Evolutionary conservation across 805 yeast species (phyloP).

Genomic region (Cyberlindnera nakhonratchasimensis): DNA sequence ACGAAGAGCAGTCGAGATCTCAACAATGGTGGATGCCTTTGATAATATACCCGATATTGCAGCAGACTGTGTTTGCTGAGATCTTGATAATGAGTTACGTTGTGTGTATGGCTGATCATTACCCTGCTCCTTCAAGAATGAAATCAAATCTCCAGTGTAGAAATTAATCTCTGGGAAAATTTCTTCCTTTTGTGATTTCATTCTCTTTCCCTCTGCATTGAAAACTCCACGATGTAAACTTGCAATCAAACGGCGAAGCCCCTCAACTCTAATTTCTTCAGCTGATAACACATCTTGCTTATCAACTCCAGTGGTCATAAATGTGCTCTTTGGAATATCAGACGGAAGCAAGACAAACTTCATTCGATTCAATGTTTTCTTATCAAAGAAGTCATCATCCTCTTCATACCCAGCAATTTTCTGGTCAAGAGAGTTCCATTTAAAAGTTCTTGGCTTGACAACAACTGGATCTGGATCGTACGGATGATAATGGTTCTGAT

Average conservation of each 20-base stretch:
- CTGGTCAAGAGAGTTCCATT: conserved; percentile 93
- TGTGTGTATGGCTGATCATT: conserved; percentile 10
- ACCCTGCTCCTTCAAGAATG: conserved; percentile 51
- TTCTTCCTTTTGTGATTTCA: conserved; percentile 38
- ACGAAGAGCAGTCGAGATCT: conserved; percentile 64
- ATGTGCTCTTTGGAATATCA: conserved; percentile 53
- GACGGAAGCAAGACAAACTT: conserved; percentile 85
- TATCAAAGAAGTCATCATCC: conserved; percentile 55
- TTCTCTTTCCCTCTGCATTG: conserved; percentile 38
- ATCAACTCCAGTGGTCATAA: conserved; percentile 35
- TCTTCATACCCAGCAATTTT: conserved; percentile 89
- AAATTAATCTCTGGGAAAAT: conserved; percentile 72
- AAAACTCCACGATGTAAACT: conserved; percentile 57
- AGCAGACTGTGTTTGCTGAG: conserved; percentile 12
- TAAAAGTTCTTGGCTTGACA: conserved; percentile 51
- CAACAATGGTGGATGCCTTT: conserved; percentile 46
- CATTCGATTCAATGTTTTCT: conserved; percentile 53
- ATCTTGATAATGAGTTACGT: conserved; percentile 23
- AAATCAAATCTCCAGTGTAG: conserved; percentile 80
- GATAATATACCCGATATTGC: conserved; percentile 36
- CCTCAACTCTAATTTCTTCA: conserved; percentile 93
- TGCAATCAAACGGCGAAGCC: conserved; percentile 65
- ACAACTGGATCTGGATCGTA: conserved; percentile 55
- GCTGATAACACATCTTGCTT: conserved; percentile 62
- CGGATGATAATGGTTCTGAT: conserved; percentile 61